Evolutionary conservation across 768 basidiomycete genomes (phyloP).

Genomic region (Collybia sordida): DNA sequence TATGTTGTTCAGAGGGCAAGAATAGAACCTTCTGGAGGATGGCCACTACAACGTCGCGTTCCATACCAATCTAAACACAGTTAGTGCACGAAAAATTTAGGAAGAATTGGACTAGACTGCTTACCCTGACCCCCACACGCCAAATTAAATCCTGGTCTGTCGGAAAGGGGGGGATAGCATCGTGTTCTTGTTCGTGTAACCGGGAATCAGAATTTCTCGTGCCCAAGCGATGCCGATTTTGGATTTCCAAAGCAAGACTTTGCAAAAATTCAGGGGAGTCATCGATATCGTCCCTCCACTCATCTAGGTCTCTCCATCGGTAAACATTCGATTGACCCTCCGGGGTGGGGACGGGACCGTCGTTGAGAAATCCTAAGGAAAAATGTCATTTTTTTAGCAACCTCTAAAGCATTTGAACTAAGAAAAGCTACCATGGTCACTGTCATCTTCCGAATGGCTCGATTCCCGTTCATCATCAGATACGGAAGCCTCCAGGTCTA

Average conservation of each 20-base stretch:
- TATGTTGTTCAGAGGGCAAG: background rate
- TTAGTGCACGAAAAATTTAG: background rate
- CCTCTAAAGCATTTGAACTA: background rate
- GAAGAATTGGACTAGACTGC: no score
- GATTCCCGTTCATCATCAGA: background rate
- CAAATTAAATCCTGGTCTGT: background rate
- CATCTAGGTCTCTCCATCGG: background rate
- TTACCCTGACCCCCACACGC: background rate
- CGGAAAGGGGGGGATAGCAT: background rate
- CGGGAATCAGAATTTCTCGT: background rate
- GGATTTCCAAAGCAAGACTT: background rate
- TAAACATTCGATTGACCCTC: background rate
- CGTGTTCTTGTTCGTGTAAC: background rate
- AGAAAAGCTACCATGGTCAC: background rate
- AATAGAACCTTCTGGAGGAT: background rate
- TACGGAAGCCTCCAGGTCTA: background rate
- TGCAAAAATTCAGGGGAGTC: background rate
- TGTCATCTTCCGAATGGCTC: background rate
- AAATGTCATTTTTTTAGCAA: background rate
- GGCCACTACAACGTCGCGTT: slow-evolving; percentile 1
- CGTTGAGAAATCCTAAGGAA: background rate
- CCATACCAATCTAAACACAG: background rate
- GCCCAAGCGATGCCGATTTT: background rate
- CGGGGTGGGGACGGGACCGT: background rate
- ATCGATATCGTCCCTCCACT: background rate